Evolutionary conservation across 176 grass and related monocot genomes (phyloP).

Genomic region (Oryza glumipatula): DNA sequence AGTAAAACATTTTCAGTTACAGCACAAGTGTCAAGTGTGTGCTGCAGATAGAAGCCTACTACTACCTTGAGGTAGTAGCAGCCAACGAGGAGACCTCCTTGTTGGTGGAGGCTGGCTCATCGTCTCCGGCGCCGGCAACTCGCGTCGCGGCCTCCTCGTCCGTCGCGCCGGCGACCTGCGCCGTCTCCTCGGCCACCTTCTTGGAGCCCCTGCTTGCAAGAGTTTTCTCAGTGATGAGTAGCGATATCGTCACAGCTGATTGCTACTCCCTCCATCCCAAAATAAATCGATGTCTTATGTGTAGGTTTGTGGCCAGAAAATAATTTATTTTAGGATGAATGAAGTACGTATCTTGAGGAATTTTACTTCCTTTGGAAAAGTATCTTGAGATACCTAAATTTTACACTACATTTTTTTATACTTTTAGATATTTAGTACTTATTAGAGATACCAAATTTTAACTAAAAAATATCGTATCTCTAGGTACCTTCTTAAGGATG

Average conservation of each 20-base stretch:
- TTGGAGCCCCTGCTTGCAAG: slow-evolving; percentile 47
- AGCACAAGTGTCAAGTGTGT: neutral
- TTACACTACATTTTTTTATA: too few relatives aligned
- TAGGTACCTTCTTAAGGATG: too few relatives aligned
- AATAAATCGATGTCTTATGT: too few relatives aligned
- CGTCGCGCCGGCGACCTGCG: slow-evolving; percentile 31
- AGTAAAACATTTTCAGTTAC: slow-evolving; percentile 2
- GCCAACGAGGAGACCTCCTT: slow-evolving; percentile 5
- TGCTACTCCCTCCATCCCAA: neutral
- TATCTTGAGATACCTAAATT: too few relatives aligned
- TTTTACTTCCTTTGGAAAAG: too few relatives aligned
- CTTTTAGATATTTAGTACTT: too few relatives aligned
- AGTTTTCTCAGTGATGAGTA: slow-evolving; percentile 24
- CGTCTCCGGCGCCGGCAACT: neutral
- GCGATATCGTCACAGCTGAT: neutral
- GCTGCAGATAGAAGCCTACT: neutral
- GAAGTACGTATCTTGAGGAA: neutral
- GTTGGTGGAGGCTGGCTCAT: slow-evolving; percentile 20
- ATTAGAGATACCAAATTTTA: too few relatives aligned
- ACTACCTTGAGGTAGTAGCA: slow-evolving; percentile 21
- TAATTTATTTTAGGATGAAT: too few relatives aligned
- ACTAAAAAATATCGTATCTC: too few relatives aligned
- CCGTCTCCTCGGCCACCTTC: slow-evolving; percentile 23
- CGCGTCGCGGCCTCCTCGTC: slow-evolving; percentile 49
- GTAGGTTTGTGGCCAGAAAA: too few relatives aligned